Percentiles rank a stretch among this genome's conserved stretches.
Evolutionary conservation across 2,329 filamentous ascomycete species (phyloP).

Genomic region (Aspergillus hortae): DNA sequence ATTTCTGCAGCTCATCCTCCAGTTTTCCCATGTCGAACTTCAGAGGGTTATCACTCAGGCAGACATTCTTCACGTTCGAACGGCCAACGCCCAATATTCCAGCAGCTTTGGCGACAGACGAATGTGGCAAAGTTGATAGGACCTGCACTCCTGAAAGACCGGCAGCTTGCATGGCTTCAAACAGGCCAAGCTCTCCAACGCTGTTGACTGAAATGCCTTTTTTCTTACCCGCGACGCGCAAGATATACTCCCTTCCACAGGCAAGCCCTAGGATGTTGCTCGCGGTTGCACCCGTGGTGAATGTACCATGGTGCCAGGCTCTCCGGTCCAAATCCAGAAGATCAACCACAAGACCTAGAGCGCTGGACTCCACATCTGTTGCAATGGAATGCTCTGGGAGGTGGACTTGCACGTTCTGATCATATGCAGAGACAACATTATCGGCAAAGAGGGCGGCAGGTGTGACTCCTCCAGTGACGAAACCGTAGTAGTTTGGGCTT

Average conservation of each 20-base stretch:
- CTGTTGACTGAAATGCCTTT: constrained; percentile 31
- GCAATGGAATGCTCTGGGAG: constrained; percentile 70
- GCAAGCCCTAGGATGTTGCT: constrained; percentile 65
- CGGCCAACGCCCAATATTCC: constrained; percentile 77
- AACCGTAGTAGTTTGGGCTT: constrained; percentile 75
- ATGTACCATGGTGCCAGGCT: constrained; percentile 69
- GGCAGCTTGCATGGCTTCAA: constrained; percentile 61
- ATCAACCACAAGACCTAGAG: constrained; percentile 66
- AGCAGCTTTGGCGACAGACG: constrained; percentile 78
- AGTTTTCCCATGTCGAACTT: constrained; percentile 65
- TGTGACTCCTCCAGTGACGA: constrained; percentile 78
- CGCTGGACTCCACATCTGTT: constrained; percentile 71
- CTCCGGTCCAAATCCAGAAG: constrained; percentile 59
- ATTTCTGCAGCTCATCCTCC: constrained; percentile 54
- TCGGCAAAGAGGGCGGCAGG: constrained; percentile 79
- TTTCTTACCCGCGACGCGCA: constrained; percentile 42
- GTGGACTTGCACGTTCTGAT: constrained; percentile 84
- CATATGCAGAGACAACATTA: constrained; percentile 72
- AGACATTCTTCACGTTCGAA: constrained; percentile 61
- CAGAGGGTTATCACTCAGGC: constrained; percentile 54
- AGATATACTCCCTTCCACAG: constrained; percentile 63
- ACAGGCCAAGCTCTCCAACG: constrained; percentile 68
- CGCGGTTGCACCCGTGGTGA: constrained; percentile 70
- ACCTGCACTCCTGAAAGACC: constrained; percentile 68
- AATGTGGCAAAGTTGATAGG: constrained; percentile 78